Conservation (phyloP, 306 rosid species). For the Gillenia trifoliata region DNA sequence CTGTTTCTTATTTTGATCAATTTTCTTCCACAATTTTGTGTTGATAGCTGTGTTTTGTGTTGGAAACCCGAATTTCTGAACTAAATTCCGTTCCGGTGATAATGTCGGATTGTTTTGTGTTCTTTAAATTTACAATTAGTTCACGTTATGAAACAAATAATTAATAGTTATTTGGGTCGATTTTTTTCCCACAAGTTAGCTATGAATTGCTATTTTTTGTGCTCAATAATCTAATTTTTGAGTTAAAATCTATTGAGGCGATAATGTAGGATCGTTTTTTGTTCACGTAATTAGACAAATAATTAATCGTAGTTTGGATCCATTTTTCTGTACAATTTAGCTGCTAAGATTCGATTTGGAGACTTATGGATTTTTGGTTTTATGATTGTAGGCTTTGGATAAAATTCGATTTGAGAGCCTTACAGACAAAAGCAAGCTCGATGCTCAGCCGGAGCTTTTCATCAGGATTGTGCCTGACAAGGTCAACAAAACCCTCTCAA, state of each 20-base stretch:
- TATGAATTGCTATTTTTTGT: neutral
- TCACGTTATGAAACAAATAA: too few species aligned
- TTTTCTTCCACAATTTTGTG: too few species aligned
- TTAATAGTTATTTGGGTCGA: neutral
- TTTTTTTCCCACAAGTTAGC: neutral
- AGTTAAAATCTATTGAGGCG: neutral
- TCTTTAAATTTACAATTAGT: neutral
- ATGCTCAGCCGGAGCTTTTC: slow-evolving; percentile 60
- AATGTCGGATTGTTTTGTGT: too few species aligned
- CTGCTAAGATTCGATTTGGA: neutral
- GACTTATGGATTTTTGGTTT: neutral
- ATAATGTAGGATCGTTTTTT: neutral
- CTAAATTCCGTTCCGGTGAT: too few species aligned
- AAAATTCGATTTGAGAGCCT: slow-evolving; percentile 58
- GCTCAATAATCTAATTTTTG: neutral
- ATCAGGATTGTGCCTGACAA: slow-evolving; percentile 64
- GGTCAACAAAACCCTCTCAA: slow-evolving; percentile 52
- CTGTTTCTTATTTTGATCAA: too few species aligned
- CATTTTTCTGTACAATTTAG: neutral
- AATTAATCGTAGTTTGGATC: too few species aligned
- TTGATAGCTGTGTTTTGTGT: too few species aligned
- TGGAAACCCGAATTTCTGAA: neutral
- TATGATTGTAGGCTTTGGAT: slow-evolving; percentile 45
- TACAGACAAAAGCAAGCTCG: slow-evolving; percentile 61
- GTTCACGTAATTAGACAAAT: too few species aligned